phyloP scores from a whole-genome alignment of 257 asterid genomes.

The Capsicum baccatum region DNA sequence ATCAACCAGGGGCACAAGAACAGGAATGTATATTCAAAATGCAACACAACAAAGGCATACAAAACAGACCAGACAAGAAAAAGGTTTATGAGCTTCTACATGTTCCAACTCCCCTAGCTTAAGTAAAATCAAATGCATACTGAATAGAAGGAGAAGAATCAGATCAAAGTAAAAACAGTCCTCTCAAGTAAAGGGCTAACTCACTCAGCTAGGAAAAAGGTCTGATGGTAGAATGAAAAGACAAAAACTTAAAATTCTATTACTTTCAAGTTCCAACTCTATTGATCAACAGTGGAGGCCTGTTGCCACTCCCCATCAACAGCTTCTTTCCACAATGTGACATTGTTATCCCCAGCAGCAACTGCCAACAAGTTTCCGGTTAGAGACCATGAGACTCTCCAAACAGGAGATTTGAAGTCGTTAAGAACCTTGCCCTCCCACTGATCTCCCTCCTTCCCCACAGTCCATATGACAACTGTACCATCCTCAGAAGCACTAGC shows the following conservation, averaged over 20 bases:
- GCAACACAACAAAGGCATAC: background rate
- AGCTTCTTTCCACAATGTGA: slow-evolving; percentile 89
- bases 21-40: background rate
- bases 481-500: slow-evolving; percentile 98
- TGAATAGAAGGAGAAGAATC: background rate
- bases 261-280: slow-evolving; percentile 35
- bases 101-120: background rate
- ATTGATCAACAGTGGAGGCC: slow-evolving; percentile 66
- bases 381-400: slow-evolving; percentile 99
- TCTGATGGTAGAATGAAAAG: background rate
- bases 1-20: background rate
- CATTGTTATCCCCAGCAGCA: slow-evolving; percentile 83
- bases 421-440: slow-evolving; percentile 88
- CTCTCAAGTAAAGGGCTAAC: background rate
- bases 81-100: background rate
- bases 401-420: slow-evolving; percentile 80
- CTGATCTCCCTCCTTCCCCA: slow-evolving; percentile 78
- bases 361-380: slow-evolving; percentile 91
- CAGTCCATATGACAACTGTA: slow-evolving; percentile 87
- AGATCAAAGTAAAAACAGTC: background rate
- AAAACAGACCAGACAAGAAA: background rate
- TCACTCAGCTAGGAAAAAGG: slow-evolving; percentile 15
- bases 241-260: slow-evolving; percentile 19
- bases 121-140: background rate
- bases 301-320: slow-evolving; percentile 97